Evolutionary conservation across 2,329 filamentous ascomycete genomes (phyloP).

Genomic region (Talaromyces sp.): DNA sequence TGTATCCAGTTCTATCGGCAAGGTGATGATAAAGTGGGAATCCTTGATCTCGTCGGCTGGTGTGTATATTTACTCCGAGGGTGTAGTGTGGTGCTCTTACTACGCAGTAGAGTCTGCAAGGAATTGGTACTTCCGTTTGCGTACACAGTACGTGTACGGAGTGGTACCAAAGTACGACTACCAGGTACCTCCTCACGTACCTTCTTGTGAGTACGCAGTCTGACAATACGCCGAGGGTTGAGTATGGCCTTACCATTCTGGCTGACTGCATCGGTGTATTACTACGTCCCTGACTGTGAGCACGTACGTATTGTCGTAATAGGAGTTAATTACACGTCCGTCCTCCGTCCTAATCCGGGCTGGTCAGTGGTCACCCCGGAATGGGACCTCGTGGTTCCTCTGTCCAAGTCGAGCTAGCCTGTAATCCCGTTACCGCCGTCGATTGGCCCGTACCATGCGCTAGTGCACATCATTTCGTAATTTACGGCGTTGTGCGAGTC

Average conservation of each 20-base stretch:
- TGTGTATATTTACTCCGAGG: neutral
- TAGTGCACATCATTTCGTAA: slow-evolving; percentile 9
- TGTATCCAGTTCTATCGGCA: neutral
- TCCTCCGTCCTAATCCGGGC: neutral
- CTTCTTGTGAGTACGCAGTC: neutral
- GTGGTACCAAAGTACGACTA: no score
- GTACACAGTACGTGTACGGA: neutral
- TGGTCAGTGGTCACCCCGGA: neutral
- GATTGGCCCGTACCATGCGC: neutral
- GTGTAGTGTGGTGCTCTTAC: neutral
- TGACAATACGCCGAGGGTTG: neutral
- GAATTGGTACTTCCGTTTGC: neutral
- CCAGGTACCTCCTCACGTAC: neutral
- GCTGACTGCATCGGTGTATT: neutral
- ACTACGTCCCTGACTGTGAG: no score
- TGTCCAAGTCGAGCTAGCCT: neutral
- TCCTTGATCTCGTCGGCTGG: neutral
- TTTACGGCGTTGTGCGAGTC: neutral
- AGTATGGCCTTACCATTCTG: neutral
- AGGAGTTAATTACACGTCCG: neutral
- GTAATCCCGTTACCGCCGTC: neutral
- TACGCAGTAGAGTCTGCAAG: neutral
- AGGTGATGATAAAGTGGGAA: neutral
- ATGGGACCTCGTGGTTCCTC: slow-evolving; percentile 1
- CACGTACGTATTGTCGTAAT: neutral